Evolutionary conservation across 225 moss, liverwort and hornwort species (phyloP).

Genomic region (Sphagnum tenellum): DNA sequence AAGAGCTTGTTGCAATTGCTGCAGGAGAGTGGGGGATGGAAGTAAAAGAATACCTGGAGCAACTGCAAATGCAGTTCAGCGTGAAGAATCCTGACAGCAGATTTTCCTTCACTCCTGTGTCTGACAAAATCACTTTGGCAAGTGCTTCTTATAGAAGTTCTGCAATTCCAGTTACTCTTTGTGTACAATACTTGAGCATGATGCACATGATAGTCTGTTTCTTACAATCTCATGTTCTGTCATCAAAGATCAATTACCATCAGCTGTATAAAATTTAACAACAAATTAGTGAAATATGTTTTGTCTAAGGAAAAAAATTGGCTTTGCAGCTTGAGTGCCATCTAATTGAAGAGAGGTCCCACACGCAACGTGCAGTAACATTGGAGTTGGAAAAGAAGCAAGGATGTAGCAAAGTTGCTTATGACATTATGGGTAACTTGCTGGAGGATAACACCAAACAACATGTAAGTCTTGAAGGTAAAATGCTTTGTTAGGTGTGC

Average conservation of each 20-base stretch:
- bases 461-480: constrained; percentile 14
- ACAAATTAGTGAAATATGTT: too few relatives aligned
- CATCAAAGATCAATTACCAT: too few relatives aligned
- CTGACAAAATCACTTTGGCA: constrained; percentile 26
- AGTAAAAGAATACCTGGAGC: constrained; percentile 15
- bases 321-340: neutral
- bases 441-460: constrained; percentile 24
- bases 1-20: constrained; percentile 12
- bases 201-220: too few relatives aligned
- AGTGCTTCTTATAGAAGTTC: constrained; percentile 27
- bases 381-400: neutral
- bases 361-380: neutral
- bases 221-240: too few relatives aligned
- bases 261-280: too few relatives aligned
- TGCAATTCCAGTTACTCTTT: constrained; percentile 1
- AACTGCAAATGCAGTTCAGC: constrained; percentile 9
- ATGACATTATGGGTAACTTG: constrained; percentile 18
- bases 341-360: too few relatives aligned
- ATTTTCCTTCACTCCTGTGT: constrained; percentile 12
- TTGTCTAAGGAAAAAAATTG: too few relatives aligned
- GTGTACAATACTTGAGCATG: too few relatives aligned
- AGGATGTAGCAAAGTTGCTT: constrained; percentile 16
- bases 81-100: constrained; percentile 8
- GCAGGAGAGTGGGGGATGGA: constrained; percentile 13
- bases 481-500: neutral